Evolutionary conservation across 1,284 basidiomycete genomes (phyloP).

Genomic region (Wallemia ichthyophaga): DNA sequence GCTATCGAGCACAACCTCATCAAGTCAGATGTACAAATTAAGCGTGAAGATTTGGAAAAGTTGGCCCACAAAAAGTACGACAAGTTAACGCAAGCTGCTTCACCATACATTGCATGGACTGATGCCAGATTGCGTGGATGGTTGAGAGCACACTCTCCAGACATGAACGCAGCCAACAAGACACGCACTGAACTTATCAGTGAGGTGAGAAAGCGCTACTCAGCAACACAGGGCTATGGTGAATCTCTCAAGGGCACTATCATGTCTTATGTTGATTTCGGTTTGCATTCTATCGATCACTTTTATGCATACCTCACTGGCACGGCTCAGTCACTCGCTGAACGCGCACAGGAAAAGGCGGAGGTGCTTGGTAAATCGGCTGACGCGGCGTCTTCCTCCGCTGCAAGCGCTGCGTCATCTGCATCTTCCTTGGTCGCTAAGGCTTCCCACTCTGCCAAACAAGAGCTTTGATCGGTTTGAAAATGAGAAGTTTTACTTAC

Average conservation of each 20-base stretch:
- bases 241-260: slow-evolving; percentile 29
- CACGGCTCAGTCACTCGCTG: slow-evolving; percentile 15
- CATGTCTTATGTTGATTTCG: slow-evolving; percentile 28
- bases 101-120: slow-evolving; percentile 43
- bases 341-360: slow-evolving; percentile 10
- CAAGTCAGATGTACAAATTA: slow-evolving; percentile 31
- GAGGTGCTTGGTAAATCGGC: background rate
- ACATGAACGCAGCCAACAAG: slow-evolving; percentile 16
- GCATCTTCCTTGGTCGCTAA: slow-evolving; percentile 1
- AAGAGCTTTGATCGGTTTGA: too few relatives aligned
- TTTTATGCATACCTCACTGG: slow-evolving; percentile 9
- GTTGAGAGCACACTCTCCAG: slow-evolving; percentile 23
- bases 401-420: background rate
- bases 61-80: slow-evolving; percentile 33
- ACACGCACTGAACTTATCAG: slow-evolving; percentile 10
- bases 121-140: slow-evolving; percentile 60
- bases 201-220: slow-evolving; percentile 27
- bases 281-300: slow-evolving; percentile 35
- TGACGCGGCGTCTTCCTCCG: background rate
- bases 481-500: too few relatives aligned
- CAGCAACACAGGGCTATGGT: slow-evolving; percentile 28
- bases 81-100: slow-evolving; percentile 18
- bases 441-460: background rate
- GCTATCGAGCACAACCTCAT: slow-evolving; percentile 40
- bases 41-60: slow-evolving; percentile 37